phyloP scores from a whole-genome alignment of 148 eudicot species.

The Vaccinium macrocarpon region DNA sequence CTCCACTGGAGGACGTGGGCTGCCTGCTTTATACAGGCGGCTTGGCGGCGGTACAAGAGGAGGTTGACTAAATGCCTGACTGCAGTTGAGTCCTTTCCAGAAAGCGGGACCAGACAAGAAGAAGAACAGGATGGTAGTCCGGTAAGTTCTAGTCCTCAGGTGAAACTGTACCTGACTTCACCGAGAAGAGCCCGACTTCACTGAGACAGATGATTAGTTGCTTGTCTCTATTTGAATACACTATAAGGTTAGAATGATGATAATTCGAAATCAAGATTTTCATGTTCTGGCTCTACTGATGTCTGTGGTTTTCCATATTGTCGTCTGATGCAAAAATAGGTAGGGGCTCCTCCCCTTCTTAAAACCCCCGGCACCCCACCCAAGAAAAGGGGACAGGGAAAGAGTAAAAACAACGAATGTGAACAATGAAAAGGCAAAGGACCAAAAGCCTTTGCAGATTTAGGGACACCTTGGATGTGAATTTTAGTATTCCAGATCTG shows the following conservation, averaged over 20 bases:
- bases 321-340: too few relatives aligned
- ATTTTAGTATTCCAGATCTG: too few relatives aligned
- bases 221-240: not conserved
- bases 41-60: constrained; percentile 70
- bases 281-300: too few relatives aligned
- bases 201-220: constrained; percentile 47
- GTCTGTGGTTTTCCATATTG: too few relatives aligned
- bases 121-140: constrained; percentile 21
- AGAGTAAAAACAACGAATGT: too few relatives aligned
- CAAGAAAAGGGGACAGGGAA: too few relatives aligned
- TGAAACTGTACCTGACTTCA: constrained; percentile 37
- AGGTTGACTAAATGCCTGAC: constrained; percentile 40
- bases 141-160: constrained; percentile 25
- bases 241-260: not conserved
- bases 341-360: too few relatives aligned
- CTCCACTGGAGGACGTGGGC: constrained; percentile 95
- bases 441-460: too few relatives aligned
- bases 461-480: too few relatives aligned
- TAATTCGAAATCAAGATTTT: too few relatives aligned
- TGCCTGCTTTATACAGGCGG: constrained; percentile 81
- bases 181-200: constrained; percentile 86
- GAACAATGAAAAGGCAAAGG: too few relatives aligned
- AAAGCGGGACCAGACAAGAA: constrained; percentile 25
- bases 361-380: too few relatives aligned
- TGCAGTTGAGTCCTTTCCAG: constrained; percentile 21